phyloP scores from a whole-genome alignment of 2,329 filamentous ascomycete genomes.

The Diaporthe sp. region DNA sequence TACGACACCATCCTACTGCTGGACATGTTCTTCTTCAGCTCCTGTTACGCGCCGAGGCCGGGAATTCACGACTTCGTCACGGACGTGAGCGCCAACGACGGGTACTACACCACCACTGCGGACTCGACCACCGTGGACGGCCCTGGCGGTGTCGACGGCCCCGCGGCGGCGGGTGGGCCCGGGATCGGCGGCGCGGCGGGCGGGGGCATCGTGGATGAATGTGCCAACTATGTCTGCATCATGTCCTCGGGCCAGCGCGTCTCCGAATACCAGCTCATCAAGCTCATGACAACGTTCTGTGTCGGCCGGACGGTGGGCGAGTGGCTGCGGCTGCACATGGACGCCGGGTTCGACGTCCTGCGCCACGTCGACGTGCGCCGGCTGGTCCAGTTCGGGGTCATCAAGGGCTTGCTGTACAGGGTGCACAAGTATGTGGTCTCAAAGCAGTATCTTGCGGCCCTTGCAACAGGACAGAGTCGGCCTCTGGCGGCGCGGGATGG shows the following conservation, averaged over 20 bases:
- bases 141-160: conserved; percentile 62
- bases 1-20: conserved; percentile 92
- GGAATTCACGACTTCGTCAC: conserved; percentile 85
- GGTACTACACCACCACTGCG: conserved; percentile 39
- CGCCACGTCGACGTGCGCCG: conserved; percentile 87
- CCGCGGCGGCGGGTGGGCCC: not conserved
- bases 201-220: conserved; percentile 78
- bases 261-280: conserved; percentile 77
- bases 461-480: conserved; percentile 68
- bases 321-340: conserved; percentile 84
- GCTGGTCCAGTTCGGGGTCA: conserved; percentile 94
- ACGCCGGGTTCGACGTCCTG: conserved; percentile 75
- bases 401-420: conserved; percentile 94
- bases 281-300: conserved; percentile 87
- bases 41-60: conserved; percentile 87
- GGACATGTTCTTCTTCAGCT: conserved; percentile 94
- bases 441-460: conserved; percentile 70
- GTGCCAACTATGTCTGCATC: conserved; percentile 83
- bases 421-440: conserved; percentile 91
- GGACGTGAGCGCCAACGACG: conserved; percentile 60
- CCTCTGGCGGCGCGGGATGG: conserved; percentile 44
- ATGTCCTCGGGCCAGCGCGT: conserved; percentile 53
- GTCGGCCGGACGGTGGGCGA: conserved; percentile 88
- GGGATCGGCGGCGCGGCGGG: not conserved
- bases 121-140: conserved; percentile 25